Evolutionary conservation across 2,329 filamentous ascomycete genomes (phyloP), one percentile per base, ranked within the genome.

Genomic region (Diaporthe sp.): DNA sequence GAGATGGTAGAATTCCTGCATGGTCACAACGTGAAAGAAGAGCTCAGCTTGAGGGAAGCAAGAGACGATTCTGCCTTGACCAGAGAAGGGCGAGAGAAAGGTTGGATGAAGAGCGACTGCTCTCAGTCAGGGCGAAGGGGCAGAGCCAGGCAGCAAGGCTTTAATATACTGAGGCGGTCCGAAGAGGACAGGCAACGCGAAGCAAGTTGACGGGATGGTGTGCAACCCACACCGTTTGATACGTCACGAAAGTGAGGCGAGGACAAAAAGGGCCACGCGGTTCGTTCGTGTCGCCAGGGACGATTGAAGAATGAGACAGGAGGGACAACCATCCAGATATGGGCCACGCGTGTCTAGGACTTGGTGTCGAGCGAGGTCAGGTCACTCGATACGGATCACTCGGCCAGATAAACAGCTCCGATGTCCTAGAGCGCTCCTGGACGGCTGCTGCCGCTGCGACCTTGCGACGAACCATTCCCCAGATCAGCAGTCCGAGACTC

Each of bases 141-240:
- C 57, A 72, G 33, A 72, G 52, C 57, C 57, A 74, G 72, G 67
- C 72, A 71, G 30, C 72, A 66, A 64, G 57, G 70, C 28, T 58
- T 35, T 72, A 72, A 71, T 74, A 74, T 74, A 74, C 52, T 35
- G 19, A 22, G 28, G 33, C 54, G 72, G 13, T n/a, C 38, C 19
- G 25, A 35, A 30, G 60, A 47, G n/a, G 25, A 30, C 57, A 42
- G 19, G 50, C 28, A 54, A 28, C 45, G 33, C 47, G 33, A 68
- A 52, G 55, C 69, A 47, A 22, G 28, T 35, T 30, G 42, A 30
- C 38, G 30, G 38, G 58, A 66, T 47, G 72, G 45, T 74, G 66
- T 52, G 66, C 40, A 64, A 64, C 45, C 33, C 28, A 45, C 45
- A 33, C 19, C n/a, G 45, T 3, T 60, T 47, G 66, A 45, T 74